These are phyloP conservation scores for Nannizziopsis arthrosporioides DNA, from an alignment of 2,329 filamentous ascomycete species.

Conservation along the genomic window DNA sequence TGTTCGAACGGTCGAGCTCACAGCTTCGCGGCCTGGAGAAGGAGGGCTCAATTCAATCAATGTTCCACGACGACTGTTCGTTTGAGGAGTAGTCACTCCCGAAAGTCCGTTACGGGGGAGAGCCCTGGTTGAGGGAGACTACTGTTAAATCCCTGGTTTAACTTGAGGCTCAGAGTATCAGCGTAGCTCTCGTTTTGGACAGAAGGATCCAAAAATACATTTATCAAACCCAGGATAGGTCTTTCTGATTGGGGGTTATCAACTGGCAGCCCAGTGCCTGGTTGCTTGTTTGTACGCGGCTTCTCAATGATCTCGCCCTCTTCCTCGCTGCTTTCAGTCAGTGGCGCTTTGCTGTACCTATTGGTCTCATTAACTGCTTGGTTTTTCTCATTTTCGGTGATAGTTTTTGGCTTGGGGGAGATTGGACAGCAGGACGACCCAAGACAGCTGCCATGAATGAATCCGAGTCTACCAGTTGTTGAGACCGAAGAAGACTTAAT, in stretches of 20 bases:
- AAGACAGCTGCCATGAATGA: conserved; percentile 17
- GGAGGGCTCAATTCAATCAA: not conserved
- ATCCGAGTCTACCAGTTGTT: conserved; percentile 11
- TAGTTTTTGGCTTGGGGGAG: not conserved
- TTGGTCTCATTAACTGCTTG: not conserved
- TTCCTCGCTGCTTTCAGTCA: not conserved
- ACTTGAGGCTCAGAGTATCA: conserved; percentile 12
- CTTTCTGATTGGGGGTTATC: not conserved
- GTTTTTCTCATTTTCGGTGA: not conserved
- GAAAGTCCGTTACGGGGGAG: not conserved
- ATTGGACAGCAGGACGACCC: not conserved
- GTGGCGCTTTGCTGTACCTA: not conserved
- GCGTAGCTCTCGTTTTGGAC: conserved; percentile 6
- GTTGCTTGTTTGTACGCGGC: not conserved
- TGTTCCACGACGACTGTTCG: not conserved
- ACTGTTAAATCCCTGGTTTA: conserved; percentile 15
- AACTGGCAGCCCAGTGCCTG: not conserved
- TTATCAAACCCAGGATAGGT: conserved; percentile 7
- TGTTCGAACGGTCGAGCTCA: too few species aligned
- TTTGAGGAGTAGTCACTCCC: not conserved
- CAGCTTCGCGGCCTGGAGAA: not conserved
- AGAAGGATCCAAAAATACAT: conserved; percentile 15
- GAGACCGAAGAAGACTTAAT: too few species aligned
- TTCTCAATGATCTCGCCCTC: not conserved
- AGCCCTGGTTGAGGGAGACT: conserved; percentile 17